Evolutionary conservation across 495 filamentous ascomycete genomes (phyloP), one percentile per base, ranked within the genome.

Genomic region (Aspergillus cavernicola): DNA sequence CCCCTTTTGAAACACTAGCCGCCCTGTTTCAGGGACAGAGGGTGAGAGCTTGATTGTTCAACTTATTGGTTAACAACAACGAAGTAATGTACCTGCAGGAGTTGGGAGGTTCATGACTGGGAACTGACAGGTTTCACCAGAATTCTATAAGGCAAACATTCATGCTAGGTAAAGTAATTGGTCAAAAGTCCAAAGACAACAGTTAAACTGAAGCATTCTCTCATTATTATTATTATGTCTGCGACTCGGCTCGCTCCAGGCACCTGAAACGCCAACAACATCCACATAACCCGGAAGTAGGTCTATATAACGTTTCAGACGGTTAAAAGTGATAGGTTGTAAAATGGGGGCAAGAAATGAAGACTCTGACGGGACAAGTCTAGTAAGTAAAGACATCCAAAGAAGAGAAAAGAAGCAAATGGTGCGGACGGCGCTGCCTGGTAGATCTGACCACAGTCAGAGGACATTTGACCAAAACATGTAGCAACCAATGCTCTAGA

Each of bases 401-500:
- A 52, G 44, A 45, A 59, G 38, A 45, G 54, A 19, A 48, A 48
- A 29, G 46, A 16, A 10, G 40, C 38, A 50, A 42, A 60, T 54
- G 37, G 24, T 29, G 51, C 38, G 39, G 38, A 48, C 50, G 35
- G 51, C 45, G 33, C 52, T 51, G 57, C 42, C 49, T 49, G 24
- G 48, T 55, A 56, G 52, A 29, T 52, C 37, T 33, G 42, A 49
- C 37, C 31, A 49, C 55, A 64, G 48, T 58, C 49, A 26, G 20
- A 40, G 28, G 20, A 53, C 40, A 60, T 58, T 38, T 55, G 47
- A 50, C 52, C 57, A 60, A 64, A 60, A 57, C 60, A 55, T 60
- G 58, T 57, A 57, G 56, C 33, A 54, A 50, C 52, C 56, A 58
- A 31, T 50, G 58, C 50, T 58, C 31, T 40, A 52, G 38, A 52